phyloP scores from a whole-genome alignment of 2,329 filamentous ascomycete species.

The Xylaria sp. region DNA sequence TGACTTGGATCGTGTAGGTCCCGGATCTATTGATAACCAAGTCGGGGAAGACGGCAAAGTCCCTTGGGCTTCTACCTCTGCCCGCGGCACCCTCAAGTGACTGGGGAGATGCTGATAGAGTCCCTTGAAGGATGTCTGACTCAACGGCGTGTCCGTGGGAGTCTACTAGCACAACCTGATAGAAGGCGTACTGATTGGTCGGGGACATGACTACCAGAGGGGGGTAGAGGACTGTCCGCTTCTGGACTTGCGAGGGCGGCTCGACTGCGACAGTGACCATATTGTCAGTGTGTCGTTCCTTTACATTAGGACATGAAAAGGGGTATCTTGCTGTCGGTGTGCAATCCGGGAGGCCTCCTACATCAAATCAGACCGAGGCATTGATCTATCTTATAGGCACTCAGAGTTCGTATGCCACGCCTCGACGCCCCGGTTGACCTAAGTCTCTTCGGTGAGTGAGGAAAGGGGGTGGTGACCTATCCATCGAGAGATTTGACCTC shows the following conservation, averaged over 20 bases:
- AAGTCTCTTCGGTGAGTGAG: background rate
- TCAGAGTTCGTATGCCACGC: slow-evolving; percentile 5
- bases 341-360: background rate
- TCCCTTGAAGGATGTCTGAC: slow-evolving; percentile 39
- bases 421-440: background rate
- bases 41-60: slow-evolving; percentile 44
- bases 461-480: slow-evolving; percentile 6
- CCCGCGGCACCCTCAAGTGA: slow-evolving; percentile 34
- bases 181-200: slow-evolving; percentile 39
- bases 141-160: slow-evolving; percentile 37
- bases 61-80: slow-evolving; percentile 29
- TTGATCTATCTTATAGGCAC: slow-evolving; percentile 29
- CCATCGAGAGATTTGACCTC: background rate
- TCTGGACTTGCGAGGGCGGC: slow-evolving; percentile 43
- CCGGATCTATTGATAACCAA: slow-evolving; percentile 40
- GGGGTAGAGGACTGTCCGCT: slow-evolving; percentile 43
- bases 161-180: slow-evolving; percentile 43
- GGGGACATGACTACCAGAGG: slow-evolving; percentile 43
- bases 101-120: slow-evolving; percentile 37
- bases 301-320: background rate
- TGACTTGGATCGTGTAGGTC: slow-evolving; percentile 42
- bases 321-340: background rate
- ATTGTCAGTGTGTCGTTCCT: slow-evolving; percentile 13
- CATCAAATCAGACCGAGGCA: slow-evolving; percentile 11
- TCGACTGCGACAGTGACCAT: slow-evolving; percentile 45